Percentiles rank a stretch among this genome's conserved stretches.
These are phyloP conservation scores for Erysiphe pulchra DNA, from an alignment of 2,329 filamentous ascomycete species.

Conservation along the genomic window DNA sequence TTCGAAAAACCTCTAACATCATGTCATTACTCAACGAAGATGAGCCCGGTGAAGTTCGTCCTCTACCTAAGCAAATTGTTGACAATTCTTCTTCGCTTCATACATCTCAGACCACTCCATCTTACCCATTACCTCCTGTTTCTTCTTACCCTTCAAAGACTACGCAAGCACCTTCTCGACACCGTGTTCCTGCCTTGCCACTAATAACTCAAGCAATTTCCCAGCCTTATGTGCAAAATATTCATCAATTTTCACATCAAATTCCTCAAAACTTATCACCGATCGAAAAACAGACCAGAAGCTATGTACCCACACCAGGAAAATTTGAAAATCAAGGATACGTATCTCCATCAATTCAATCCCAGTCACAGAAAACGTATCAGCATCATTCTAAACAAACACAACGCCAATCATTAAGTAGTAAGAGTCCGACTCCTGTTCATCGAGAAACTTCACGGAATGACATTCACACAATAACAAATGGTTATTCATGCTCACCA, in stretches of 20 bases:
- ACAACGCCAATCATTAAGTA: conserved; percentile 8
- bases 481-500: conserved; percentile 9
- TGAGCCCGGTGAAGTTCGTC: conserved; percentile 18
- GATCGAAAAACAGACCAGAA: conserved; percentile 8
- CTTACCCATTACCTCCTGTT: conserved; percentile 7
- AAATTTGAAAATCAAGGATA: conserved; percentile 16
- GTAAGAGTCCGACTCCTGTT: conserved; percentile 7
- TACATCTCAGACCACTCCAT: conserved; percentile 9
- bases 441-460: conserved; percentile 10
- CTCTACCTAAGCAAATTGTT: conserved; percentile 8
- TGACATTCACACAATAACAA: conserved; percentile 9
- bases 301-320: conserved; percentile 11
- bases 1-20: conserved; percentile 35
- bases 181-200: conserved; percentile 16
- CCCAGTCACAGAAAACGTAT: conserved; percentile 10
- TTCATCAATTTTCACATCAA: conserved; percentile 20
- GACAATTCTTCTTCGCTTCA: conserved; percentile 7
- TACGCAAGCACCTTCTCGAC: conserved; percentile 11
- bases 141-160: conserved; percentile 16
- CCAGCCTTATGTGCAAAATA: not conserved
- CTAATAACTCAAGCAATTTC: conserved; percentile 21
- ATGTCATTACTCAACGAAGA: conserved; percentile 30
- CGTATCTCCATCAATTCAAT: conserved; percentile 13
- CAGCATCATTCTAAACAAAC: conserved; percentile 5
- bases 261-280: conserved; percentile 23